phyloP scores from a whole-genome alignment of 495 filamentous ascomycete genomes.

The Hypoxylon subgilvum region DNA sequence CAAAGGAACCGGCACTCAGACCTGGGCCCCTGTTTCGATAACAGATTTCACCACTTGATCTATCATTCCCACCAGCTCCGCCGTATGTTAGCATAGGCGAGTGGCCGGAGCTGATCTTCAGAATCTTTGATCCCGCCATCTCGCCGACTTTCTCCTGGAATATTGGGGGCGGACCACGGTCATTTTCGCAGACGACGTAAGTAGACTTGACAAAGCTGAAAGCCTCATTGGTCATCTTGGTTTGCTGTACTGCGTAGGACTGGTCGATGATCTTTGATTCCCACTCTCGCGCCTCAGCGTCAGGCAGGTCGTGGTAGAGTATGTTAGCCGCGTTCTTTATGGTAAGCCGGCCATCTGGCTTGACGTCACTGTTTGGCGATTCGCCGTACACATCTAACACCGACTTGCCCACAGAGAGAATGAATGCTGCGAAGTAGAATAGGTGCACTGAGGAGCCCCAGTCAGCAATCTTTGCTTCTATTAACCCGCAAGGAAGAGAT shows the following conservation, averaged over 20 bases:
- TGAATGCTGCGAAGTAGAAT: slow-evolving; percentile 47
- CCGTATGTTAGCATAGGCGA: slow-evolving; percentile 26
- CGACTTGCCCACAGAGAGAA: slow-evolving; percentile 35
- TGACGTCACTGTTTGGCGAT: slow-evolving; percentile 24
- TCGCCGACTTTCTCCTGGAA: slow-evolving; percentile 35
- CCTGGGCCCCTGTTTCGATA: not conserved
- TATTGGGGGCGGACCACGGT: slow-evolving; percentile 24
- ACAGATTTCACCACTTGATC: not conserved
- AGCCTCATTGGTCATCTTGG: slow-evolving; percentile 37
- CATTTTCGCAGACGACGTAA: slow-evolving; percentile 40
- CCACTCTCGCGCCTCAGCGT: slow-evolving; percentile 36
- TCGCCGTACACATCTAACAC: slow-evolving; percentile 15
- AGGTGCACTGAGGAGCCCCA: slow-evolving; percentile 30
- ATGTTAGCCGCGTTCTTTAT: slow-evolving; percentile 16
- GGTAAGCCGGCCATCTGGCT: slow-evolving; percentile 25
- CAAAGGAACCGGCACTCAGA: too few species aligned
- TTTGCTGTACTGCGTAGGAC: slow-evolving; percentile 39
- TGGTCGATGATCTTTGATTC: slow-evolving; percentile 41
- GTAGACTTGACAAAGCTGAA: slow-evolving; percentile 40
- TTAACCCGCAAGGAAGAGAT: not conserved
- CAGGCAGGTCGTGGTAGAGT: slow-evolving; percentile 41
- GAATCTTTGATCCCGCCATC: slow-evolving; percentile 9
- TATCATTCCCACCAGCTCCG: slow-evolving; percentile 12
- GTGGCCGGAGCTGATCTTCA: slow-evolving; percentile 20
- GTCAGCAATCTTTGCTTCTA: not conserved